A percentile compares a stretch with the other conserved stretches of the same genome.
phyloP scores from a whole-genome alignment of 805 yeast genomes.

The Kazachstania taianensis region DNA sequence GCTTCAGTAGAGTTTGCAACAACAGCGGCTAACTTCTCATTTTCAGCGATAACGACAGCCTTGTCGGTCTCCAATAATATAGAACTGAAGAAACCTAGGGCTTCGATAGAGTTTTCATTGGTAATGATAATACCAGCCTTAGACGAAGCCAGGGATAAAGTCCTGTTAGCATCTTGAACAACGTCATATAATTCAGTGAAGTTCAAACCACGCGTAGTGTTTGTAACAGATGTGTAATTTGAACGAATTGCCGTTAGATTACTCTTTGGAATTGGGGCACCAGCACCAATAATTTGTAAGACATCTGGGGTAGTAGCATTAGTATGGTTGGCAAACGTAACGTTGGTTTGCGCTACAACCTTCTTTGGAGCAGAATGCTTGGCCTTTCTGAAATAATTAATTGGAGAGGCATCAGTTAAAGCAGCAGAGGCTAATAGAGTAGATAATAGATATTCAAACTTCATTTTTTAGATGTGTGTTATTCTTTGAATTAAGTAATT shows the following conservation, averaged over 20 bases:
- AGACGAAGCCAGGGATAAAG: slow-evolving; percentile 7
- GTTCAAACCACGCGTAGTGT: slow-evolving; percentile 16
- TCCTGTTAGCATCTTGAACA: slow-evolving; percentile 9
- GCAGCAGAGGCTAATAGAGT: slow-evolving; percentile 11
- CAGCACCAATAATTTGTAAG: slow-evolving; percentile 16
- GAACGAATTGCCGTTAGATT: slow-evolving; percentile 6
- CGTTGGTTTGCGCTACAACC: background rate
- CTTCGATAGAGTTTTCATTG: slow-evolving; percentile 16
- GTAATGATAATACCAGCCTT: slow-evolving; percentile 18
- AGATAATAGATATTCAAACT: slow-evolving; percentile 7
- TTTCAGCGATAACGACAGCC: slow-evolving; percentile 20
- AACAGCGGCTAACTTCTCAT: slow-evolving; percentile 12
- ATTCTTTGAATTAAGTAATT: background rate
- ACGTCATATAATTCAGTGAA: slow-evolving; percentile 17
- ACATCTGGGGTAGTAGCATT: slow-evolving; percentile 4
- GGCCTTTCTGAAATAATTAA: slow-evolving; percentile 4
- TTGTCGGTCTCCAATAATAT: slow-evolving; percentile 15
- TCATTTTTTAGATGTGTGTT: slow-evolving; percentile 5
- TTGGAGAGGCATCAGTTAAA: slow-evolving; percentile 13
- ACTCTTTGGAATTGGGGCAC: slow-evolving; percentile 13
- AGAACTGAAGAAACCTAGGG: slow-evolving; percentile 22
- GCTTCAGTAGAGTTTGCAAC: slow-evolving; percentile 17
- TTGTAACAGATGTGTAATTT: slow-evolving; percentile 12
- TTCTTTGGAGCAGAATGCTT: too few species aligned
- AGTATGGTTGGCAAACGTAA: background rate